Base-by-base conservation (phyloP, 1,284 basidiomycete species). In the Tetrapyrgos nigripes region DNA sequence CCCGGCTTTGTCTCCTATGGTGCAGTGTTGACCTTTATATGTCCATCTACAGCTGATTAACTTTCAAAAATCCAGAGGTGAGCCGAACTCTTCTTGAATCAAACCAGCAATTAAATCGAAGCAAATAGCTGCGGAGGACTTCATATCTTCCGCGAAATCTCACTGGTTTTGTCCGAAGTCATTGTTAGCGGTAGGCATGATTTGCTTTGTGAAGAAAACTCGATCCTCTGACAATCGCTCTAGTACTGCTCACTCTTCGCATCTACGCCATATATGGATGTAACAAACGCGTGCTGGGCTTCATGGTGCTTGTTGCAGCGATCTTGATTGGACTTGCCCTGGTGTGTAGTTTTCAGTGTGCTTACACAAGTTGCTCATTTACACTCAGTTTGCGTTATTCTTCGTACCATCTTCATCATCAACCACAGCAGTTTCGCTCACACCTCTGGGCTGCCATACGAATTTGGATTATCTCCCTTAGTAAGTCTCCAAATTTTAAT, bases 191-290 rank as follows among this genome's bases (percentile, higher is more conserved):
- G 56, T 58, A 52, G 43, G 56, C 10, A 24, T 29, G 9, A 23
- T n/a, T n/a, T 8, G 9, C 24, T 28, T 48, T n/a, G 37, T 17
- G 37, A 40, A 5, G 5, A 4, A 11, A 40, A 17, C 5, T 54
- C 17, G 23, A 14, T 31, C 17, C n/a, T 24, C 26, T 50, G 19
- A 9, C 11, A 10, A 29, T 29, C 31, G 6, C 6, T 26, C 45
- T 5, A 58, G 56, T 52, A 26, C 56, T 58, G 21, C 56, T 58
- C 21, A 58, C 56, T 9, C 21, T 53, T 24, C 56, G 56, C 24
- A 53, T 58, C 23, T 58, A 58, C 21, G 56, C 56, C n/a, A 23
- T 58, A 4, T 58, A 58, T 45, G 28, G 46, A 23, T 35, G 49
- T 33, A 52, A 50, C 27, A 58, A 53, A 19, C 49, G 50, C 11